Evolutionary conservation across 306 rosid species (phyloP).

Genomic region (Quercus dentata): DNA sequence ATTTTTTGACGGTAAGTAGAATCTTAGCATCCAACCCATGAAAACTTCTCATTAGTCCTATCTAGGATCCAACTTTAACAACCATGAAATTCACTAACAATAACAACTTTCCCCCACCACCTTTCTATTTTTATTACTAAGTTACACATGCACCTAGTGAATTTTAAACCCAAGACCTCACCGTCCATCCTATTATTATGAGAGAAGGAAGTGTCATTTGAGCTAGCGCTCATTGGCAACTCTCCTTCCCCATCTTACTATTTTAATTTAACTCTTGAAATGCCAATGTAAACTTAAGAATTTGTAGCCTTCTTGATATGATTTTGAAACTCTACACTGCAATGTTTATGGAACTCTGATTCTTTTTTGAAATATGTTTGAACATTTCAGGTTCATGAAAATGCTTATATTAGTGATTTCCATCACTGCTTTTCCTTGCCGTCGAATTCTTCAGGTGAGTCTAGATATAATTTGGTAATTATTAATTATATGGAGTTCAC

Average conservation of each 20-base stretch:
- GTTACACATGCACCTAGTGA: no score
- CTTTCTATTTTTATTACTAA: no score
- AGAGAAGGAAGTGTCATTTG: no score
- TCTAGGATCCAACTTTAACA: no score
- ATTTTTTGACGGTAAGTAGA: no score
- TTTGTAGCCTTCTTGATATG: background rate
- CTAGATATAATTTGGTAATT: background rate
- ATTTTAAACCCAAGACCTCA: no score
- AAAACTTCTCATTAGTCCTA: no score
- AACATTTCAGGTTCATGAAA: conserved; percentile 88
- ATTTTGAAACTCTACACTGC: background rate
- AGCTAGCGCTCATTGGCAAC: background rate
- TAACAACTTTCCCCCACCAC: background rate
- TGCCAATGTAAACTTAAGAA: background rate
- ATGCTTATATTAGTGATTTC: conserved; percentile 81
- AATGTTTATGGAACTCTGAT: background rate
- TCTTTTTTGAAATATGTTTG: conserved; percentile 14
- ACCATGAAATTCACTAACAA: background rate
- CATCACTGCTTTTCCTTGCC: conserved; percentile 90
- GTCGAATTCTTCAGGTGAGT: conserved; percentile 70
- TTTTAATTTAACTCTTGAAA: background rate
- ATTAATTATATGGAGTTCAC: background rate
- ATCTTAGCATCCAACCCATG: no score
- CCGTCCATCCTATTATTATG: no score
- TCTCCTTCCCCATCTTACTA: background rate